phyloP scores from a whole-genome alignment of 129 eudicot genomes.

The sunflower (Helianthus annuus) region HanXRQr2.0-SUNRISE NC_035443.2:123937001-123937500 shows the following conservation, averaged over 20 bases:
- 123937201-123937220: neutral
- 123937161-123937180: slow-evolving; percentile 9
- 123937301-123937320: no score
- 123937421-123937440: no score
- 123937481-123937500: no score
- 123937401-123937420: no score
- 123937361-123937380: no score
- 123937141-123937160: neutral
- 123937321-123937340: no score
- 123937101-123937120: slow-evolving; percentile 31
- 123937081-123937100: slow-evolving; percentile 29
- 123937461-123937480: no score
- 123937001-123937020: slow-evolving; percentile 31
- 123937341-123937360: no score
- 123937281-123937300: no score
- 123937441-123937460: no score
- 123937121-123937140: slow-evolving; percentile 17
- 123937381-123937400: no score
- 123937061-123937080: slow-evolving; percentile 33
- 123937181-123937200: neutral
- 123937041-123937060: slow-evolving; percentile 35
- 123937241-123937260: neutral
- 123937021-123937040: slow-evolving; percentile 21
- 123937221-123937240: slow-evolving; percentile 4
- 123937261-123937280: no score